phyloP scores from a whole-genome alignment of 208 protist genomes.

The Endotrypanum monterogeii region DNA sequence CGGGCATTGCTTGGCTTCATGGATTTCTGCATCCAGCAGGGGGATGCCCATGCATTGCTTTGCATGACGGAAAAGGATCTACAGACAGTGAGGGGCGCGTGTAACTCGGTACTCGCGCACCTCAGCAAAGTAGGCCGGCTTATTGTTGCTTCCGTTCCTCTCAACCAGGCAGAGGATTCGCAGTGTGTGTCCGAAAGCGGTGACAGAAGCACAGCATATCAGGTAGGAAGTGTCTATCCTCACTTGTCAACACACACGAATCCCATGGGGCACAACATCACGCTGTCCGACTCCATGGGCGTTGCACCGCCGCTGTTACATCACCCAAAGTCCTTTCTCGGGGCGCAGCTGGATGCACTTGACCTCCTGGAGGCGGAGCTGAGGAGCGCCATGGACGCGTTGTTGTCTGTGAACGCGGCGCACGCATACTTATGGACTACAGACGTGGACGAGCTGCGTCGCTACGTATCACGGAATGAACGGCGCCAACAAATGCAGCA shows the following conservation, averaged over 20 bases:
- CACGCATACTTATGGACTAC: conserved; percentile 60
- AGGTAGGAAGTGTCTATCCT: conserved; percentile 31
- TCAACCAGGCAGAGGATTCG: conserved; percentile 13
- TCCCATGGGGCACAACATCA: conserved; percentile 19
- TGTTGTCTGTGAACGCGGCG: conserved; percentile 36
- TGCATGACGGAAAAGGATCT: conserved; percentile 19
- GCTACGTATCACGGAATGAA: conserved; percentile 32
- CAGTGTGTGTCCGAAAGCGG: conserved; percentile 1
- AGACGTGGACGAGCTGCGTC: conserved; percentile 35
- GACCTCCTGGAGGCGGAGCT: conserved; percentile 29
- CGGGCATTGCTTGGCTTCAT: conserved; percentile 24
- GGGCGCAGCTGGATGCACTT: conserved; percentile 31
- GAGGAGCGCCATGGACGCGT: conserved; percentile 32
- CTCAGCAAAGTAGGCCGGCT: conserved; percentile 24
- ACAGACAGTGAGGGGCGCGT: conserved; percentile 24
- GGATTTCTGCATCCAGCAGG: conserved; percentile 26
- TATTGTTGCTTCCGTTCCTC: conserved; percentile 27
- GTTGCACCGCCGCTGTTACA: conserved; percentile 30
- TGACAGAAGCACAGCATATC: conserved; percentile 15
- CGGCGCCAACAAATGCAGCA: conserved; percentile 26
- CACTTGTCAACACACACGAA: conserved; percentile 13
- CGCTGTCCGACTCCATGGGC: conserved; percentile 19
- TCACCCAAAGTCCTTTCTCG: conserved; percentile 38
- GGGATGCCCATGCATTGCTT: conserved; percentile 14
- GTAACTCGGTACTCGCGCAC: conserved; percentile 28